These are phyloP conservation scores for Tremella mesenterica DNA, from an alignment of 768 basidiomycete species.

Conservation along the genomic window DNA sequence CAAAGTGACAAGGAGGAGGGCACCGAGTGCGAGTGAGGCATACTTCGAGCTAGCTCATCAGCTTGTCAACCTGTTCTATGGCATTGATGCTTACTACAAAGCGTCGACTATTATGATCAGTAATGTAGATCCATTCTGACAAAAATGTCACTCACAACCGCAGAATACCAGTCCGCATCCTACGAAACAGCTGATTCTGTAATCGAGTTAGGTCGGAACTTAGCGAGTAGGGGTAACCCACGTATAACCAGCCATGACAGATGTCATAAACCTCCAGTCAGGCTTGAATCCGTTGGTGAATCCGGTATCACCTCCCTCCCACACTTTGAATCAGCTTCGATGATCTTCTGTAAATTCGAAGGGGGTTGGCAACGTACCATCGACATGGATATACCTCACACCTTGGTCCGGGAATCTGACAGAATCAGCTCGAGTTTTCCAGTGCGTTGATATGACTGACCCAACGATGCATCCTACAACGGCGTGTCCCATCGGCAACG, in stretches of 20 bases:
- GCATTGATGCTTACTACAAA: neutral
- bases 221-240: too few species aligned
- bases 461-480: constrained; percentile 20
- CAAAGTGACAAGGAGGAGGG: constrained; percentile 13
- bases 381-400: constrained; percentile 24
- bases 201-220: too few species aligned
- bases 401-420: constrained; percentile 11
- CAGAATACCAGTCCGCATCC: constrained; percentile 26
- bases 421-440: neutral
- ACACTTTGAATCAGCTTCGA: constrained; percentile 4
- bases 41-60: constrained; percentile 24
- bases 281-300: constrained; percentile 16
- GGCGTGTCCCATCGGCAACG: constrained; percentile 23
- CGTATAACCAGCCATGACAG: constrained; percentile 33
- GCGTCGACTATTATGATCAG: too few species aligned
- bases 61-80: neutral
- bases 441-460: constrained; percentile 2
- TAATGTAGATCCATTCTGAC: too few species aligned
- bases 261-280: constrained; percentile 1
- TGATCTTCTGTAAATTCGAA: neutral
- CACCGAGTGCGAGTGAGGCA: constrained; percentile 18
- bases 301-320: constrained; percentile 27
- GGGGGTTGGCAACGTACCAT: constrained; percentile 13
- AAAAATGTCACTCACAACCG: constrained; percentile 28
- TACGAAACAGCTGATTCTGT: constrained; percentile 15